Evolutionary conservation across 768 basidiomycete species (phyloP), one percentile per base, ranked within the genome.

Genomic region (Imleria badia): DNA sequence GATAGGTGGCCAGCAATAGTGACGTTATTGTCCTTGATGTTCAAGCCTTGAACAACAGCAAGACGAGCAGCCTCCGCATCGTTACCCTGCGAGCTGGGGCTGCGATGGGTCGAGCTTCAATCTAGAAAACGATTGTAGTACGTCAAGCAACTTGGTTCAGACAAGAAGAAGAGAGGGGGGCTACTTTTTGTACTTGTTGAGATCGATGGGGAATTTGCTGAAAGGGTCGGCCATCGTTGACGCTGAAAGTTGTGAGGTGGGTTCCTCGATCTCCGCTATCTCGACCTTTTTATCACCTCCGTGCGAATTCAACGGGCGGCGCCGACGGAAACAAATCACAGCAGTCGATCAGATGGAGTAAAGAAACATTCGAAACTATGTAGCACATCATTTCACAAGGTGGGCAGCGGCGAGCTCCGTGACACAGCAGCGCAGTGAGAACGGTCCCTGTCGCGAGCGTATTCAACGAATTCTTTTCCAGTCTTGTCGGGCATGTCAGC

Each of bases 1-100:
- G 90, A 92, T 5, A 91, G 92, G 65, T 94, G 91, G 0, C 92
- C 92, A n/a, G 91, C 85, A 56, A 94, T 94, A 9, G 91, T 94
- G 60, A 94, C 91, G 67, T 94, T 86, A 72, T 94, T 94, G 72
- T 93, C 90, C 72, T 94, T 94, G 70, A 94, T 81, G 67, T 93
- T 91, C 61, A 94, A 76, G 40, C 76, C 72, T 66, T 93, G 85
- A 3, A 92, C 91, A 39, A 92, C 92, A 17, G 92, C 91, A 31
- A 94, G 78, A 17, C 91, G 80, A 14, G 92, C 92, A 15, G 92
- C 92, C 67, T 94, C 92, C 2, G 92, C 91, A 62, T 94, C 91
- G 66, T 94, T 88, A 15, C 92, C 92, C 68, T 94, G 84, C 78
- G 42, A 94, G 78, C 63, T 78, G 75, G 14, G 83, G 76, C 48